Evolutionary conservation across 2,329 filamentous ascomycete species (phyloP).

Genomic region (Aspergillus neoniger): DNA sequence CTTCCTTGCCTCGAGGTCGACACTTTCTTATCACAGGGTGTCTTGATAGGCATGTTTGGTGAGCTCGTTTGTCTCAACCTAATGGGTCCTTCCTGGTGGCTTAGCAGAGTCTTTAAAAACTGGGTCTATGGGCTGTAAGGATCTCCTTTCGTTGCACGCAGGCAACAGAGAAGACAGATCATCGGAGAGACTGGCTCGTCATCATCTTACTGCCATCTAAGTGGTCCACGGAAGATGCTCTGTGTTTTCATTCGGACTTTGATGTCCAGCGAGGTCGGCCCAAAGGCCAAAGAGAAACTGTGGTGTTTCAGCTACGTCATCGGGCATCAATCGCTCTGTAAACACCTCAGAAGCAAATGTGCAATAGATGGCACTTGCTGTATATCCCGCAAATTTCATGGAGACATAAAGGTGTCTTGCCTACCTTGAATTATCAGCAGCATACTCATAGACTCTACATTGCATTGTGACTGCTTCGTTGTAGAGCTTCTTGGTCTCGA

Average conservation of each 20-base stretch:
- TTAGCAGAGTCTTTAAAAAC: not conserved
- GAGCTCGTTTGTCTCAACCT: not conserved
- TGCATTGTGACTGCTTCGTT: constrained; percentile 2
- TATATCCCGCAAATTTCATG: constrained; percentile 8
- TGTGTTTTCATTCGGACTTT: constrained; percentile 1
- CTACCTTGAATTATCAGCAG: not conserved
- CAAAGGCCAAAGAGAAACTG: constrained; percentile 3
- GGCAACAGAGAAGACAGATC: constrained; percentile 10
- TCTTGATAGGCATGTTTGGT: not conserved
- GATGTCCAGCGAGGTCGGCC: constrained; percentile 5
- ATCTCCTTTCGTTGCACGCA: constrained; percentile 7
- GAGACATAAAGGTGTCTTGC: not conserved
- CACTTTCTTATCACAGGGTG: not conserved
- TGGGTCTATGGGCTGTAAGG: not conserved
- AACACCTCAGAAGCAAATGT: constrained; percentile 11
- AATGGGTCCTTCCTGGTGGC: not conserved
- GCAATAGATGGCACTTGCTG: constrained; percentile 6
- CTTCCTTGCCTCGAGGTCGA: not conserved
- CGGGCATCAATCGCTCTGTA: constrained; percentile 23
- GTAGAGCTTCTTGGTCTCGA: not conserved
- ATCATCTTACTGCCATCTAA: not conserved
- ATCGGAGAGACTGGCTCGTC: constrained; percentile 2
- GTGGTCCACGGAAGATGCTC: constrained; percentile 9
- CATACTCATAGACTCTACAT: not conserved
- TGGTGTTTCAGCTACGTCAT: constrained; percentile 25